phyloP scores from a whole-genome alignment of 768 basidiomycete genomes.

The Obba rivulosa region DNA sequence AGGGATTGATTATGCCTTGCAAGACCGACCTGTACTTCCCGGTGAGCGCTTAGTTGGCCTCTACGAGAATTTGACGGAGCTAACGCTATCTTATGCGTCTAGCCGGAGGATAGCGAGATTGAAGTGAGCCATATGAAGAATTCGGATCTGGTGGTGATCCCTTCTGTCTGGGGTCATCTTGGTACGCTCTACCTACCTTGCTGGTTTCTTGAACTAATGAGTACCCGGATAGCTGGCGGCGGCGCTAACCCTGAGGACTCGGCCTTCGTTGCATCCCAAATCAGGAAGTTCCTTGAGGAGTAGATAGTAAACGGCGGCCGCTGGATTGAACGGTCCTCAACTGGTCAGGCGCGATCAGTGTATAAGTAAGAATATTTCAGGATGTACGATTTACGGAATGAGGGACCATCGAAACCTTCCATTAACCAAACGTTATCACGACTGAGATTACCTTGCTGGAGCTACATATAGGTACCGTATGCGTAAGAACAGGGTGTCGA shows the following conservation, averaged over 20 bases:
- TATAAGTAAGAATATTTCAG: too few species aligned
- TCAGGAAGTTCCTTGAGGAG: slow-evolving; percentile 42
- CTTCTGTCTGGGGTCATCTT: slow-evolving; percentile 54
- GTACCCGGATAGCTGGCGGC: slow-evolving; percentile 34
- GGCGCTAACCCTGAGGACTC: slow-evolving; percentile 35
- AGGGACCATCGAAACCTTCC: too few species aligned
- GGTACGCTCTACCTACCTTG: slow-evolving; percentile 27
- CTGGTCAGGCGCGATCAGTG: too few species aligned
- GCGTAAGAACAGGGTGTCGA: too few species aligned
- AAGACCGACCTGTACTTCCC: slow-evolving; percentile 58
- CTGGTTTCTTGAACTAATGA: background rate
- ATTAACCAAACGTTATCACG: too few species aligned
- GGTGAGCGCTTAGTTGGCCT: slow-evolving; percentile 23
- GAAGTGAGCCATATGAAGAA: slow-evolving; percentile 40
- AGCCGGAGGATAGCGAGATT: slow-evolving; percentile 52
- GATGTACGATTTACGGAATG: too few species aligned
- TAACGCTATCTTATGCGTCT: slow-evolving; percentile 1
- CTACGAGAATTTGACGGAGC: background rate
- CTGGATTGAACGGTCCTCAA: too few species aligned
- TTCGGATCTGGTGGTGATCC: slow-evolving; percentile 45
- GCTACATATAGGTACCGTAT: too few species aligned
- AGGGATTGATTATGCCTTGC: slow-evolving; percentile 52
- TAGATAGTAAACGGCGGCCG: too few species aligned
- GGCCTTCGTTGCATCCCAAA: slow-evolving; percentile 36
- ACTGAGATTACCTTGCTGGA: too few species aligned